Evolutionary conservation across 306 rosid species (phyloP).

Genomic region (Abrus precatorius): DNA sequence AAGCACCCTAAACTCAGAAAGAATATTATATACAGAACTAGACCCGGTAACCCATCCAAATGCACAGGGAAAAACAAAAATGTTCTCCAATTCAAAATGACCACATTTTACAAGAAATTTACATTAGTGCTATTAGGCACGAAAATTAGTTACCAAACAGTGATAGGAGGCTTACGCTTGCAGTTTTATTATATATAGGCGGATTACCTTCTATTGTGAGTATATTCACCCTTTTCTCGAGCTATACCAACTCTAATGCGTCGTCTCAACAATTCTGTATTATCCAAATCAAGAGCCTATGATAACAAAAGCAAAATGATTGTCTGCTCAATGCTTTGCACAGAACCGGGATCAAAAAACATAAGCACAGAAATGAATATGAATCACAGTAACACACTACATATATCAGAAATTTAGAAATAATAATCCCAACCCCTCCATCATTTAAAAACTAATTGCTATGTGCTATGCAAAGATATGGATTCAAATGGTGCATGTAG

Average conservation of each 20-base stretch:
- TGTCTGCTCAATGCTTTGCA: conserved; percentile 16
- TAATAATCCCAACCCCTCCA: neutral
- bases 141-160: neutral
- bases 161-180: neutral
- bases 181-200: neutral
- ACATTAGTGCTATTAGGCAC: neutral
- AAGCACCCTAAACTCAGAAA: too few relatives aligned
- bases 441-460: too few relatives aligned
- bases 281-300: conserved; percentile 54
- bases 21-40: too few relatives aligned
- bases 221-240: conserved; percentile 29
- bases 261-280: conserved; percentile 33
- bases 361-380: neutral
- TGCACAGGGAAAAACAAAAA: too few relatives aligned
- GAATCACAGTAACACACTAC: neutral
- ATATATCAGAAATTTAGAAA: neutral
- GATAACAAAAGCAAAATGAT: conserved; percentile 8
- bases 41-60: too few relatives aligned
- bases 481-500: neutral
- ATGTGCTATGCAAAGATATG: too few relatives aligned
- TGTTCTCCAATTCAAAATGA: neutral
- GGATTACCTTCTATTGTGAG: conserved; percentile 52
- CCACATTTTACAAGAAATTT: neutral
- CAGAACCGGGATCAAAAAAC: conserved; percentile 12
- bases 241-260: conserved; percentile 40